These are phyloP conservation scores for Amniculicola lignicola DNA, from an alignment of 495 filamentous ascomycete species.

Conservation along the genomic window DNA sequence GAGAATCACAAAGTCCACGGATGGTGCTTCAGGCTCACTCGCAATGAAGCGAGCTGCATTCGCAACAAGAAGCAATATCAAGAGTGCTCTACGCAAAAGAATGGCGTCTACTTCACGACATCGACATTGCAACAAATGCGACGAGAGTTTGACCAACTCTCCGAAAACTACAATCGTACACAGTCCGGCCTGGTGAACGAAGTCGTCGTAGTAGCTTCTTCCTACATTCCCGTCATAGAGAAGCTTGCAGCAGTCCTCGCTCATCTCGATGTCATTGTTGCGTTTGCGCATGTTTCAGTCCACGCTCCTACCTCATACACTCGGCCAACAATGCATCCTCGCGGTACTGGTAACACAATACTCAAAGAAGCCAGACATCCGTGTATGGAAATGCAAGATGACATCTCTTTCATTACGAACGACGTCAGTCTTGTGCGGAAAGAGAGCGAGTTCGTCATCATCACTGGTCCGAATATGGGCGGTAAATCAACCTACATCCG, in stretches of 20 bases:
- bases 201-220: slow-evolving; percentile 88
- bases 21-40: slow-evolving; percentile 92
- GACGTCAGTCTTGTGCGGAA: slow-evolving; percentile 82
- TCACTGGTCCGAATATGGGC: slow-evolving; percentile 98
- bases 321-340: slow-evolving; percentile 85
- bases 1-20: slow-evolving; percentile 95
- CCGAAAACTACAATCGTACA: slow-evolving; percentile 92
- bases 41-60: slow-evolving; percentile 88
- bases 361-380: slow-evolving; percentile 93
- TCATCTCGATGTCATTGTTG: slow-evolving; percentile 94
- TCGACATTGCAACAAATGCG: slow-evolving; percentile 75
- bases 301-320: slow-evolving; percentile 91
- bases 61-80: slow-evolving; percentile 85
- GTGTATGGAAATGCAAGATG: slow-evolving; percentile 99
- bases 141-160: slow-evolving; percentile 89
- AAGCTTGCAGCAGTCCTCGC: slow-evolving; percentile 82
- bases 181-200: slow-evolving; percentile 89
- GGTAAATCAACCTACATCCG: slow-evolving; percentile 99
- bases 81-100: slow-evolving; percentile 98
- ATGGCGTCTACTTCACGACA: slow-evolving; percentile 97
- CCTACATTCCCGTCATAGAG: slow-evolving; percentile 92
- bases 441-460: slow-evolving; percentile 87
- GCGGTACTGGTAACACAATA: slow-evolving; percentile 85
- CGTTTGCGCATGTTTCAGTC: slow-evolving; percentile 89
- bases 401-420: slow-evolving; percentile 97